These are phyloP conservation scores for Daedalea quercina DNA, from an alignment of 768 basidiomycete species.

Conservation along the genomic window DNA sequence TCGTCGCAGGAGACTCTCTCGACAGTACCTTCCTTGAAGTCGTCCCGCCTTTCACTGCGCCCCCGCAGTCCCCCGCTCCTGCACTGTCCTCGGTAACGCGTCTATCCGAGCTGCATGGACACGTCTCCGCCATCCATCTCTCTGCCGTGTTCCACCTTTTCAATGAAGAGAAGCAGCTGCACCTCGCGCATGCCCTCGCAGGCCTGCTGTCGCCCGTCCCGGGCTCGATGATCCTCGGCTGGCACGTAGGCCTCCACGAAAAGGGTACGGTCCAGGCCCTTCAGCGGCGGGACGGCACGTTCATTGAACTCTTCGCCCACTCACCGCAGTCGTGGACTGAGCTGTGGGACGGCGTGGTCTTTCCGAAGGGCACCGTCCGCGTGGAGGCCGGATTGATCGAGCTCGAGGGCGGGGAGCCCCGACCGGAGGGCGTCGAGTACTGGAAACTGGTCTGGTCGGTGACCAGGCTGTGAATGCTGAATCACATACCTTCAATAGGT, in stretches of 20 bases:
- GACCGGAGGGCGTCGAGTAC: background rate
- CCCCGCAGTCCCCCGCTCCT: constrained; percentile 10
- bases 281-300: background rate
- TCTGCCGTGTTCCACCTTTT: constrained; percentile 44
- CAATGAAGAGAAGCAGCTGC: constrained; percentile 30
- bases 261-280: background rate
- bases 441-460: constrained; percentile 18
- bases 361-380: constrained; percentile 26
- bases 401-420: background rate
- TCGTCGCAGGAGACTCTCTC: constrained; percentile 48
- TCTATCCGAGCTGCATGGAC: constrained; percentile 25
- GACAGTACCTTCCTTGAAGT: constrained; percentile 33
- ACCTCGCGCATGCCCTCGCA: constrained; percentile 35
- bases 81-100: constrained; percentile 28
- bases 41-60: constrained; percentile 16
- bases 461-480: constrained; percentile 10
- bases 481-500: background rate
- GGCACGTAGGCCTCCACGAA: constrained; percentile 28
- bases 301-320: constrained; percentile 25
- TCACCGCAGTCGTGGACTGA: constrained; percentile 27
- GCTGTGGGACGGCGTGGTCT: constrained; percentile 32
- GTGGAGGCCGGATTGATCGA: constrained; percentile 13
- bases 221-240: constrained; percentile 42
- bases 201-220: constrained; percentile 34
- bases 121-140: constrained; percentile 32